Evolutionary conservation across 1,139 yeast genomes (phyloP).

Genomic region (Suhomyces panamericanus): DNA sequence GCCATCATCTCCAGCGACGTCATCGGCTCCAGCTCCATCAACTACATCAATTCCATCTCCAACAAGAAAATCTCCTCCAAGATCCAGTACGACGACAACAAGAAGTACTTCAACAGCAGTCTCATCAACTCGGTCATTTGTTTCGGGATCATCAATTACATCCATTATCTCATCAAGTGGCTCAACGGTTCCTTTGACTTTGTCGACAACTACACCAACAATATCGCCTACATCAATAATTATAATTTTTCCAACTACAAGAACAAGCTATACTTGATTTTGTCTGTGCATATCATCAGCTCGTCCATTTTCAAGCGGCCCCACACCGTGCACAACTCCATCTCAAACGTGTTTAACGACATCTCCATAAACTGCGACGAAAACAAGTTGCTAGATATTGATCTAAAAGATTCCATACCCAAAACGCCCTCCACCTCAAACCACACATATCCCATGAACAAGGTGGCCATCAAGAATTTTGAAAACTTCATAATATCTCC

Average conservation of each 20-base stretch:
- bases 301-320: conserved; percentile 28
- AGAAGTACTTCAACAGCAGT: conserved; percentile 20
- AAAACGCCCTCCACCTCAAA: conserved; percentile 25
- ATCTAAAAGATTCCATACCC: conserved; percentile 11
- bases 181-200: conserved; percentile 15
- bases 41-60: conserved; percentile 21
- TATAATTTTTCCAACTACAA: conserved; percentile 20
- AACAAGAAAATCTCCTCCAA: conserved; percentile 14
- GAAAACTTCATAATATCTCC: conserved; percentile 51
- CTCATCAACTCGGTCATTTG: conserved; percentile 31
- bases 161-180: conserved; percentile 27
- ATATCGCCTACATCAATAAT: conserved; percentile 15
- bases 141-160: conserved; percentile 31
- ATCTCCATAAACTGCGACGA: conserved; percentile 19
- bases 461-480: conserved; percentile 56
- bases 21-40: conserved; percentile 40
- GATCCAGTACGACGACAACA: conserved; percentile 20
- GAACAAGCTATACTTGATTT: conserved; percentile 37
- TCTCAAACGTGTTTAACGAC: conserved; percentile 14
- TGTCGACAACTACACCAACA: conserved; percentile 14
- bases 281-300: conserved; percentile 46
- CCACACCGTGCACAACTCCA: conserved; percentile 17
- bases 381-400: conserved; percentile 16
- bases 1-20: conserved; percentile 52
- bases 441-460: conserved; percentile 21